phyloP scores from a whole-genome alignment of 129 eudicot species.

The Lactuca sativa region DNA sequence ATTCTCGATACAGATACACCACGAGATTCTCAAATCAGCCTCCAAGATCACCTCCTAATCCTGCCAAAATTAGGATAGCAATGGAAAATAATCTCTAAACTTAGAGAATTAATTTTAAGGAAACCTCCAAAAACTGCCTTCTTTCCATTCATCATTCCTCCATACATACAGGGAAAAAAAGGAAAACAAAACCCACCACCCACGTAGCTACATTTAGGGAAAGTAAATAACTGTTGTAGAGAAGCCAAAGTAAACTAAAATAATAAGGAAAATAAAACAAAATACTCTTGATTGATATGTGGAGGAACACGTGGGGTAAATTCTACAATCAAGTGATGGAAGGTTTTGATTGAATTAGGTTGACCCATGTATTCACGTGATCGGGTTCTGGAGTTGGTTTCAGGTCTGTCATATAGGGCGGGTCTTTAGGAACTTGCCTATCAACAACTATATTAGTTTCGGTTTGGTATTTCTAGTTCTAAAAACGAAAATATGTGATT shows the following conservation, averaged over 20 bases:
- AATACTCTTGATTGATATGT: background rate
- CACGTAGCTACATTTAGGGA: constrained; percentile 21
- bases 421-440: background rate
- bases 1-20: constrained; percentile 7
- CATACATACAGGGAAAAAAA: background rate
- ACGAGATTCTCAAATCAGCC: constrained; percentile 3
- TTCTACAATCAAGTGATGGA: background rate
- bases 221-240: background rate
- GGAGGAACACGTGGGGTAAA: background rate
- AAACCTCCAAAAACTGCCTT: no score
- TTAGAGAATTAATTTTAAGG: no score
- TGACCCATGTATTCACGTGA: constrained; percentile 3
- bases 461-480: no score
- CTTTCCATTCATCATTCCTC: no score
- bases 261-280: constrained; percentile 7
- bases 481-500: no score
- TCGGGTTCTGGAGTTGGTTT: background rate
- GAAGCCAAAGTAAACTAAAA: constrained; percentile 5
- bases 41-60: constrained; percentile 24
- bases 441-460: no score
- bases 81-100: no score
- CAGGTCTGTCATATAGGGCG: background rate
- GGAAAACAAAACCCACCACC: background rate
- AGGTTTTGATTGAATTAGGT: background rate
- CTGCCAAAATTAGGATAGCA: constrained; percentile 13